A percentile compares a stretch with the other conserved stretches of the same genome.
phyloP scores from a whole-genome alignment of 768 basidiomycete genomes.

The Hericium rajendrae region DNA sequence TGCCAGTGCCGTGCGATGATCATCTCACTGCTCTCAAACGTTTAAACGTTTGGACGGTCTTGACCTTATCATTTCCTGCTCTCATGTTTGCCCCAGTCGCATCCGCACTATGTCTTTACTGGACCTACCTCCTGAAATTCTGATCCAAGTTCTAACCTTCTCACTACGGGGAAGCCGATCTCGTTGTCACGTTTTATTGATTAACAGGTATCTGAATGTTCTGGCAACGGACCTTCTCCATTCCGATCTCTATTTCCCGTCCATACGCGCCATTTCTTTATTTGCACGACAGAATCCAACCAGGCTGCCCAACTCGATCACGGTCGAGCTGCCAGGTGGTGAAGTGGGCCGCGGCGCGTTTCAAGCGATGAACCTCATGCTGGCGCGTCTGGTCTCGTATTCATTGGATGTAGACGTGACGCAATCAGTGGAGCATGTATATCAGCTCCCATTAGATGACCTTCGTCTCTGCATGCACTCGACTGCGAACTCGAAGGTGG shows the following conservation, averaged over 20 bases:
- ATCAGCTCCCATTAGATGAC: constrained; percentile 17
- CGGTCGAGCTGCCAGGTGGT: constrained; percentile 8
- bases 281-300: constrained; percentile 2
- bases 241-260: constrained; percentile 3
- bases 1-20: too few relatives aligned
- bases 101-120: background rate
- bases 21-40: too few relatives aligned
- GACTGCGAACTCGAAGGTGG: constrained; percentile 21
- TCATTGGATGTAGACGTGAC: background rate
- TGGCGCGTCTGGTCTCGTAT: constrained; percentile 1
- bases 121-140: constrained; percentile 9
- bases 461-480: constrained; percentile 32
- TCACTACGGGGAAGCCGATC: constrained; percentile 4
- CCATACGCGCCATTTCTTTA: constrained; percentile 1
- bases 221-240: constrained; percentile 8
- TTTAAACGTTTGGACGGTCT: background rate
- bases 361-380: constrained; percentile 4
- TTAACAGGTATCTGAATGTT: constrained; percentile 6
- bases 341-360: constrained; percentile 11
- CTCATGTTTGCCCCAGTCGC: background rate
- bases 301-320: constrained; percentile 3
- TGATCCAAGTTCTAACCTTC: background rate
- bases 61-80: background rate
- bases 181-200: constrained; percentile 9
- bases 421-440: too few relatives aligned